phyloP scores from a whole-genome alignment of 2,329 filamentous ascomycete species.

The Magnaporthiopsis incrustans region DNA sequence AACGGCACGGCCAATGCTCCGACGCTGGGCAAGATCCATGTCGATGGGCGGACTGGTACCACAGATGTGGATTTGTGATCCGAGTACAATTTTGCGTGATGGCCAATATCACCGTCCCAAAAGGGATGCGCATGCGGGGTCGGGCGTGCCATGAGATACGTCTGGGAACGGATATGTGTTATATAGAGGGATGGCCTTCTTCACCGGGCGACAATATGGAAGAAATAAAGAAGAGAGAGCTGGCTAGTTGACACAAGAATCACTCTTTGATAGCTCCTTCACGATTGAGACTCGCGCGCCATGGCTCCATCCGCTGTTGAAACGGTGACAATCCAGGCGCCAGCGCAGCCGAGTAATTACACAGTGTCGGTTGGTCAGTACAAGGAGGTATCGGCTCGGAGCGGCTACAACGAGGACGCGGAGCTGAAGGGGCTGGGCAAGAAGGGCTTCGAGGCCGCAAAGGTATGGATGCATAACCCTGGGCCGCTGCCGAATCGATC shows the following conservation, averaged over 20 bases:
- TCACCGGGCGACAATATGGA: background rate
- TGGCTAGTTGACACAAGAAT: too few species aligned
- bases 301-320: slow-evolving; percentile 9
- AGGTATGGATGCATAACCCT: background rate
- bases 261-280: too few species aligned
- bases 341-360: background rate
- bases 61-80: background rate
- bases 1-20: background rate
- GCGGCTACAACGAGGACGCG: slow-evolving; percentile 5
- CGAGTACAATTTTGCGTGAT: background rate
- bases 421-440: slow-evolving; percentile 5
- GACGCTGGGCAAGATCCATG: background rate
- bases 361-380: background rate
- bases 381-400: background rate
- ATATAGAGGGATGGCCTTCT: background rate
- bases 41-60: background rate
- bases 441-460: slow-evolving; percentile 2
- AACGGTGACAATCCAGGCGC: background rate
- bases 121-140: background rate
- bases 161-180: background rate
- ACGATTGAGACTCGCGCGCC: too few species aligned
- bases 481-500: too few species aligned
- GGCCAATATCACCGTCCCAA: background rate
- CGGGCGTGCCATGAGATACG: background rate
- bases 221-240: too few species aligned